A percentile compares a stretch with the other conserved stretches of the same genome.
phyloP scores from a whole-genome alignment of 176 grass and related monocot species.

The Aegilops speltoides region DNA sequence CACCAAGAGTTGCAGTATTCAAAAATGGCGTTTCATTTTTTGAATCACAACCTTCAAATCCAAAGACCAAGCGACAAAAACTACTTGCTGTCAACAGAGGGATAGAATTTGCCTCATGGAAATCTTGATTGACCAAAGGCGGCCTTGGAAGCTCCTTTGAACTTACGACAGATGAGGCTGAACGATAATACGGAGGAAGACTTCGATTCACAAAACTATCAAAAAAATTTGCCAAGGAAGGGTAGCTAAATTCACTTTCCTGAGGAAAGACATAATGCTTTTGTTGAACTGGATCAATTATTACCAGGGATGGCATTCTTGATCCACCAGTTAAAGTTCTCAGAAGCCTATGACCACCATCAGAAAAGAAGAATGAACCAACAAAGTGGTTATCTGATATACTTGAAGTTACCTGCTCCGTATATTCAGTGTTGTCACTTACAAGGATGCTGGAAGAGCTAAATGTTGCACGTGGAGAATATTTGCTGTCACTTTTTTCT shows the following conservation, averaged over 20 bases:
- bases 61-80: slow-evolving; percentile 75
- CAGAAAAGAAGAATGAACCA: slow-evolving; percentile 77
- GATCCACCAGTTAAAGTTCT: slow-evolving; percentile 69
- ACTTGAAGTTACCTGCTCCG: slow-evolving; percentile 23
- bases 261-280: slow-evolving; percentile 68
- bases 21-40: slow-evolving; percentile 33
- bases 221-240: slow-evolving; percentile 70
- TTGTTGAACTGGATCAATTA: slow-evolving; percentile 74
- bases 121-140: slow-evolving; percentile 90
- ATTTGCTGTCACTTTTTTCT: slow-evolving; percentile 39
- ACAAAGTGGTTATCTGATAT: slow-evolving; percentile 40
- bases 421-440: slow-evolving; percentile 16
- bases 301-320: slow-evolving; percentile 77
- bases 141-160: slow-evolving; percentile 71
- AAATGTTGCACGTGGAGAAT: slow-evolving; percentile 12
- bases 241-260: slow-evolving; percentile 57
- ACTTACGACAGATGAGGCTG: slow-evolving; percentile 29
- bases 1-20: slow-evolving; percentile 28
- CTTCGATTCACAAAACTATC: slow-evolving; percentile 67
- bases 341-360: slow-evolving; percentile 79
- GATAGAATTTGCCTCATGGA: slow-evolving; percentile 82
- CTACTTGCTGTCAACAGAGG: slow-evolving; percentile 59
- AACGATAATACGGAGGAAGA: slow-evolving; percentile 65
- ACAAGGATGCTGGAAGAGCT: slow-evolving; percentile 31
- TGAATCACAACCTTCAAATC: slow-evolving; percentile 55